Evolutionary conservation across 1,139 yeast species (phyloP), one percentile per base, ranked within the genome.

Genomic region (Yamadazyma taylorii): DNA sequence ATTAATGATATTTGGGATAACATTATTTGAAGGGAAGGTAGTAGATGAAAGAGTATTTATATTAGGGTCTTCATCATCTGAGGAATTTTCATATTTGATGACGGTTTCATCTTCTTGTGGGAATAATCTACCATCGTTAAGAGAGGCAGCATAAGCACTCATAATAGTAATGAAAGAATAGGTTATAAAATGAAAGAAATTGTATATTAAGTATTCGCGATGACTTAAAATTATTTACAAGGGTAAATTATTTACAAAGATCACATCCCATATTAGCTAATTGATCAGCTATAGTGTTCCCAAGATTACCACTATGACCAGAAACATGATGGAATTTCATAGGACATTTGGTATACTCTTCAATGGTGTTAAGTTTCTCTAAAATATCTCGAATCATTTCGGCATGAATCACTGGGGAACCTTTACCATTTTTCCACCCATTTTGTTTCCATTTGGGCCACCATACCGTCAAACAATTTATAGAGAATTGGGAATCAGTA

Each of bases 231-330:
- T 16, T n/a, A n/a, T n/a, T n/a, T n/a, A n/a, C n/a, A n/a, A n/a
- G n/a, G n/a, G n/a, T n/a, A n/a, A n/a, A n/a, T 16, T n/a, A 10
- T 17, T 13, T 15, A 16, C n/a, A 8, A 5, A 11, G 17, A 38
- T 66, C 70, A 8, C 82, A 81, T n/a, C 87, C 94, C 21, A 50
- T 39, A 41, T 76, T 81, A 3, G 97, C 97, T 36, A 89, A 63
- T 31, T 55, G 50, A 55, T 90, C 96, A 0, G 97, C 97, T 52
- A 56, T 66, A 45, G 82, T 89, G 53, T 89, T 89, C 1, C 96
- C 96, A 13, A 52, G 56, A 32, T 65, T 57, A 0, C 89, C 92
- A 13, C 66, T 58, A 56, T 90, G 97, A 1, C 94, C 96, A 36
- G 64, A 66, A 4, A 87, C 94, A 66, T 92, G 80, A 9, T 58